phyloP scores from a whole-genome alignment of 495 filamentous ascomycete genomes.

The Staphylotrichum longicolle region DNA sequence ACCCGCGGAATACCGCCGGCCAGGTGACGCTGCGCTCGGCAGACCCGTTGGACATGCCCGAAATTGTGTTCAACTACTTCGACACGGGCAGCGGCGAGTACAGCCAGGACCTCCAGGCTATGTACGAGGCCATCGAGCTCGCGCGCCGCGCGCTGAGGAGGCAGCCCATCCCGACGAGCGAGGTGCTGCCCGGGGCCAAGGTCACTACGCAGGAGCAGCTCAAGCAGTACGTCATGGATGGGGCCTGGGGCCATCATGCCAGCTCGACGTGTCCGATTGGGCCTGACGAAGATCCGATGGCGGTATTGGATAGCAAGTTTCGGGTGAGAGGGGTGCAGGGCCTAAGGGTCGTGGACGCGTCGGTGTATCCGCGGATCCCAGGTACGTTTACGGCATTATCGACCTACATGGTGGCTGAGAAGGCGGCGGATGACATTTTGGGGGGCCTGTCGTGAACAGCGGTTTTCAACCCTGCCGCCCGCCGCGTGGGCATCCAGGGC shows the following conservation, averaged over 20 bases:
- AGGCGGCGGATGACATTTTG: slow-evolving; percentile 47
- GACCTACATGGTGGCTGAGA: slow-evolving; percentile 62
- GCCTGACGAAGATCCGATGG: slow-evolving; percentile 50
- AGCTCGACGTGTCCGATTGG: slow-evolving; percentile 60
- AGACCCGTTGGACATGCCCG: slow-evolving; percentile 54
- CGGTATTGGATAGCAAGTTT: slow-evolving; percentile 58
- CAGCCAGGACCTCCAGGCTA: not conserved
- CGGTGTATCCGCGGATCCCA: slow-evolving; percentile 55
- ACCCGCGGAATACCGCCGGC: slow-evolving; percentile 52
- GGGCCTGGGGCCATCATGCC: slow-evolving; percentile 61
- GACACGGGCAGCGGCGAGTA: slow-evolving; percentile 10
- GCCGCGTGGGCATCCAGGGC: slow-evolving; percentile 66
- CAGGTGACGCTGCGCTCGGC: slow-evolving; percentile 49
- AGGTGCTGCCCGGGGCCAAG: slow-evolving; percentile 49
- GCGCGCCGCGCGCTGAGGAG: slow-evolving; percentile 42
- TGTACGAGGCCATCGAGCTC: not conserved
- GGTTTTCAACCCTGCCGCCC: no score
- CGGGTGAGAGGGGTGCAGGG: slow-evolving; percentile 54
- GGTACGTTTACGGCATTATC: slow-evolving; percentile 54
- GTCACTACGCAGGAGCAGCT: slow-evolving; percentile 41
- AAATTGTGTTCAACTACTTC: slow-evolving; percentile 21
- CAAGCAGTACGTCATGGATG: slow-evolving; percentile 49
- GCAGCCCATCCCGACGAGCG: slow-evolving; percentile 38
- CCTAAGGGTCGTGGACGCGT: slow-evolving; percentile 61
- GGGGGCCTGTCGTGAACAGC: no score